Conservation (phyloP, 208 protist genomes). For the Giardia muris region DNA sequence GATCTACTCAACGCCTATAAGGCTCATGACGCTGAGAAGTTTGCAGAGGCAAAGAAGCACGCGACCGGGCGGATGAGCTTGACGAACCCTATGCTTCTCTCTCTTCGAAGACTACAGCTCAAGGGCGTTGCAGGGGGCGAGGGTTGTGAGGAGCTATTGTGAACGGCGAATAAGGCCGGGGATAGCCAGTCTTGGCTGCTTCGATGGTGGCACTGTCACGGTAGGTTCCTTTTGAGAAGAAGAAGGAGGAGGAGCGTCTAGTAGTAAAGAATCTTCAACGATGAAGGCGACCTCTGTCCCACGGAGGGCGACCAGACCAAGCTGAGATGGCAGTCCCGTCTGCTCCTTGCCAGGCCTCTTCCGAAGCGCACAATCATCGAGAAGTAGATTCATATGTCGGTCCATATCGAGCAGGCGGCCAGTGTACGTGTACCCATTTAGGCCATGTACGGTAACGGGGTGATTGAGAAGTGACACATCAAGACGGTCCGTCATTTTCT, state of each 20-base stretch:
- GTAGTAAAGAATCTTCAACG: neutral
- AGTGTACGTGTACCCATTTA: neutral
- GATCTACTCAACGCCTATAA: neutral
- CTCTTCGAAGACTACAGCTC: neutral
- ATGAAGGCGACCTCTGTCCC: neutral
- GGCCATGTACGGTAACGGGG: neutral
- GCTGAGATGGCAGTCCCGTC: neutral
- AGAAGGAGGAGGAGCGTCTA: no score
- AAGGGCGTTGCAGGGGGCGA: no score
- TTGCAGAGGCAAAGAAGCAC: neutral
- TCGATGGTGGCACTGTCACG: no score
- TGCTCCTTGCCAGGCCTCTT: neutral
- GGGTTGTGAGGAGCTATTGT: no score
- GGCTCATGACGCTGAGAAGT: neutral
- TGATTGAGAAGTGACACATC: no score
- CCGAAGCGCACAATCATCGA: neutral
- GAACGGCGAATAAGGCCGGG: no score
- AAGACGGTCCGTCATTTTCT: no score
- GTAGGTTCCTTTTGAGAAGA: no score
- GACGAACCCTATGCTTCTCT: neutral
- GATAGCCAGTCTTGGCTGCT: no score
- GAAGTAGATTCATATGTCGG: neutral
- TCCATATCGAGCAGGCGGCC: neutral
- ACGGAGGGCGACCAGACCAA: neutral
- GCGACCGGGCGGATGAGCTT: neutral